phyloP scores from a whole-genome alignment of 1,284 basidiomycete genomes.

The Sanghuangporus baumii region DNA sequence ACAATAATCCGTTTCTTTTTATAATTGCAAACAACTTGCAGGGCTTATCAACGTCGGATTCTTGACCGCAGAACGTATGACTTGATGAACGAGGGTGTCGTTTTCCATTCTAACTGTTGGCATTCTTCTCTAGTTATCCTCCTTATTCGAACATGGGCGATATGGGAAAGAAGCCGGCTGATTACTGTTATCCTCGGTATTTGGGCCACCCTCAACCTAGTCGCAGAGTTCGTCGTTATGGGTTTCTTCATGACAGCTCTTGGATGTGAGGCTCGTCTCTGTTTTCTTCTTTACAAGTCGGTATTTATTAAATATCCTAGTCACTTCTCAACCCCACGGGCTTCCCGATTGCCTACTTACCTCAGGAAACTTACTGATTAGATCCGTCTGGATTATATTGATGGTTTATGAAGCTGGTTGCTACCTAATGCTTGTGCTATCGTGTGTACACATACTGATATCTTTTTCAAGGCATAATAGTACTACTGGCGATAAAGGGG shows the following conservation, averaged over 20 bases:
- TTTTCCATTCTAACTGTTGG: background rate
- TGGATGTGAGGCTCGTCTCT: background rate
- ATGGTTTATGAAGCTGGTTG: conserved; percentile 9
- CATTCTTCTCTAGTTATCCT: background rate
- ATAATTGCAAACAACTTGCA: background rate
- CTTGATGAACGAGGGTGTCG: background rate
- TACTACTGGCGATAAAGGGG: background rate
- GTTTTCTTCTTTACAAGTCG: background rate
- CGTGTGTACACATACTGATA: background rate
- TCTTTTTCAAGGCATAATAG: background rate
- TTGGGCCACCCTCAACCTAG: background rate
- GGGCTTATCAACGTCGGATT: conserved; percentile 8
- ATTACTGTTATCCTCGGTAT: background rate
- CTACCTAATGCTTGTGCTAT: background rate
- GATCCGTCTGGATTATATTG: conserved; percentile 3
- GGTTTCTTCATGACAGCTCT: background rate
- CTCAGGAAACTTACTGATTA: background rate
- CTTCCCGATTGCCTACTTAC: background rate
- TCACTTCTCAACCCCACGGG: background rate
- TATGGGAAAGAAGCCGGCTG: background rate
- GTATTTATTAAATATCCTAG: background rate
- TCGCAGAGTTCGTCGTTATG: background rate
- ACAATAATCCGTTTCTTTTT: background rate
- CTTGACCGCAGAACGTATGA: conserved; percentile 4
- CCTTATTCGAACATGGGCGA: background rate